Conservation (phyloP, 2,329 filamentous ascomycete genomes). For the Fusarium lateritium region DNA sequence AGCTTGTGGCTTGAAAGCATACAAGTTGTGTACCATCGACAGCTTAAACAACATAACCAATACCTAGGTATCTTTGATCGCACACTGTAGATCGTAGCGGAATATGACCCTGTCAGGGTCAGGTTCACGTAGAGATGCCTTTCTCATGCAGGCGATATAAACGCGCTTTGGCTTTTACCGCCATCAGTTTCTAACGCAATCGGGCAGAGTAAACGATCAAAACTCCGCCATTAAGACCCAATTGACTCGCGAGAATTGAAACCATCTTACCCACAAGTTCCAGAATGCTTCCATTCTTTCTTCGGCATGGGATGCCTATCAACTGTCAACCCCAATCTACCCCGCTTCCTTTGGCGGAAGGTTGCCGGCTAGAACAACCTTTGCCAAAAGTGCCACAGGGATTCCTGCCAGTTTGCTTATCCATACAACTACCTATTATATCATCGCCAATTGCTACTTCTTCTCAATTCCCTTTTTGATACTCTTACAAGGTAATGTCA, state of each 20-base stretch:
- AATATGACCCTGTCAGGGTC: background rate
- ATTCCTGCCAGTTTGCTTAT: background rate
- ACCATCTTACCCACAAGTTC: slow-evolving; percentile 25
- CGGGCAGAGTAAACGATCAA: slow-evolving; percentile 34
- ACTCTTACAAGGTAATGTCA: slow-evolving; percentile 11
- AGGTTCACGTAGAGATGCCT: background rate
- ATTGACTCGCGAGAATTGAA: slow-evolving; percentile 5
- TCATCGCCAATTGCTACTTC: background rate
- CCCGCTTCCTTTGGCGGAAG: slow-evolving; percentile 22
- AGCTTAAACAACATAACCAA: background rate
- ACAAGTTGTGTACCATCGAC: background rate
- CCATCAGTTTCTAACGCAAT: slow-evolving; percentile 27
- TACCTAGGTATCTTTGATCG: background rate
- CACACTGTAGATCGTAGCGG: background rate
- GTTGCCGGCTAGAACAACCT: slow-evolving; percentile 5
- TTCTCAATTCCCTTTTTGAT: background rate
- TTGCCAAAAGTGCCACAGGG: background rate
- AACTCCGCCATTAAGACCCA: slow-evolving; percentile 21
- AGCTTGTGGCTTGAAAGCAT: slow-evolving; percentile 5
- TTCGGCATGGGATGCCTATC: slow-evolving; percentile 15
- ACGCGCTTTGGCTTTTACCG: background rate
- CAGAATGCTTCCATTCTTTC: slow-evolving; percentile 19
- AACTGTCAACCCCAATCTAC: slow-evolving; percentile 21
- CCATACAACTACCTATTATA: slow-evolving; percentile 20
- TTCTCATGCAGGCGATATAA: background rate